A percentile compares a stretch with the other conserved stretches of the same genome.
Conservation (phyloP, 2,329 filamentous ascomycete species). For the Pseudogymnoascus destructans region DNA sequence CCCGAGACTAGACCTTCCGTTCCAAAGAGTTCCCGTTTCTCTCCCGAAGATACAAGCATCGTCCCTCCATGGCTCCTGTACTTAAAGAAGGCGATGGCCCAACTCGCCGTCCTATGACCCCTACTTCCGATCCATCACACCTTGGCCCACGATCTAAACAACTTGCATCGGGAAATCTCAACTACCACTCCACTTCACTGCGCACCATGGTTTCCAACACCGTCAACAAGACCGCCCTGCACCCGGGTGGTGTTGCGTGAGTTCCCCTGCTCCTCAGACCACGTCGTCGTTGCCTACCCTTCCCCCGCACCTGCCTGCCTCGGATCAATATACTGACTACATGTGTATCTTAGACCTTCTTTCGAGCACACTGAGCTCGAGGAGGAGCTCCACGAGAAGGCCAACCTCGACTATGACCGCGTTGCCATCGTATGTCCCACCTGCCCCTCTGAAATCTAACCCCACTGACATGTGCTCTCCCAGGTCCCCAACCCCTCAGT, state of each 20-base stretch:
- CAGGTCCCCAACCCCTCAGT: slow-evolving; percentile 80
- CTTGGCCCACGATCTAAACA: slow-evolving; percentile 17
- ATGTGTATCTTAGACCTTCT: slow-evolving; percentile 45
- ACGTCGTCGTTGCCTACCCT: not conserved
- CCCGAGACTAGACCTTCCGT: not conserved
- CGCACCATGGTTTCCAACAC: slow-evolving; percentile 23
- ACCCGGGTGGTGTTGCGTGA: slow-evolving; percentile 23
- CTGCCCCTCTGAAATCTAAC: not conserved
- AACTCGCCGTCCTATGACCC: slow-evolving; percentile 14
- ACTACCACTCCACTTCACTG: slow-evolving; percentile 22
- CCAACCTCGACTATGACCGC: slow-evolving; percentile 97
- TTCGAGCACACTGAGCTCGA: slow-evolving; percentile 92
- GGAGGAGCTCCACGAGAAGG: slow-evolving; percentile 92
- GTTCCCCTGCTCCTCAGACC: slow-evolving; percentile 8
- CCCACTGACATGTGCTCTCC: slow-evolving; percentile 12
- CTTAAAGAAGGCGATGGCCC: slow-evolving; percentile 9
- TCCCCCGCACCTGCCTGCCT: not conserved
- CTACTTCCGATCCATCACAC: slow-evolving; percentile 21
- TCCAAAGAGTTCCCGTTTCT: not conserved
- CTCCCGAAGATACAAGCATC: not conserved
- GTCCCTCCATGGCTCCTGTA: not conserved
- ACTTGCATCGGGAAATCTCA: slow-evolving; percentile 19
- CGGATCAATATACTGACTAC: slow-evolving; percentile 12
- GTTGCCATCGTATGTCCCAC: slow-evolving; percentile 73
- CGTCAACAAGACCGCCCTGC: slow-evolving; percentile 21